phyloP scores from a whole-genome alignment of 2,329 filamentous ascomycete species.

The Exophiala phaeomuriformis region DNA sequence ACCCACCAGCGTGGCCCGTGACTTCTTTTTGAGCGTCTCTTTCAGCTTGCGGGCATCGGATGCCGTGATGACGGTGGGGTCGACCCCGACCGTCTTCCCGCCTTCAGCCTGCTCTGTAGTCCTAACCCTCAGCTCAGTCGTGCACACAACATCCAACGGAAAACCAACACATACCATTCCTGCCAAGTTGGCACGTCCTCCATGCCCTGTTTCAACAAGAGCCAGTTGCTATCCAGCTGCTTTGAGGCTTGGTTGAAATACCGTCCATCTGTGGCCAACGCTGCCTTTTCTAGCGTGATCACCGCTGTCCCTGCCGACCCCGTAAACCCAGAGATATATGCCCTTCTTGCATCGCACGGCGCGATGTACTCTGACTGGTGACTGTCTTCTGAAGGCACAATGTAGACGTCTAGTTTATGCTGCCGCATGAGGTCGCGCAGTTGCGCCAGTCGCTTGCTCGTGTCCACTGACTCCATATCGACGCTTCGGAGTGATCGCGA shows the following conservation, averaged over 20 bases:
- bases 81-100: constrained; percentile 83
- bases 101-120: constrained; percentile 73
- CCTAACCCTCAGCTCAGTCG: constrained; percentile 34
- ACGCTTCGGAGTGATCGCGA: constrained; percentile 33
- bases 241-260: constrained; percentile 96
- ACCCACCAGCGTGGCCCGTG: constrained; percentile 67
- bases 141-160: background rate
- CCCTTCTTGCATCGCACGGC: constrained; percentile 84
- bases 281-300: constrained; percentile 76
- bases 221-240: constrained; percentile 88
- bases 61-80: constrained; percentile 78
- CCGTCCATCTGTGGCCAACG: constrained; percentile 85
- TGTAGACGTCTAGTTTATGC: constrained; percentile 82
- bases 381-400: constrained; percentile 93
- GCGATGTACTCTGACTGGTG: constrained; percentile 98
- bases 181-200: constrained; percentile 96
- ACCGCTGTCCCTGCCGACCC: constrained; percentile 92
- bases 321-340: constrained; percentile 87
- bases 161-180: constrained; percentile 61
- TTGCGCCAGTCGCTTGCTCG: constrained; percentile 64
- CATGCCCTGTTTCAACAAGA: constrained; percentile 81
- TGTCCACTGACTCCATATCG: constrained; percentile 74
- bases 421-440: constrained; percentile 82
- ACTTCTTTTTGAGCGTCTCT: constrained; percentile 80
- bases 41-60: constrained; percentile 66